Evolutionary conservation across 805 yeast genomes (phyloP).

Genomic region (Candida manassasensis): DNA sequence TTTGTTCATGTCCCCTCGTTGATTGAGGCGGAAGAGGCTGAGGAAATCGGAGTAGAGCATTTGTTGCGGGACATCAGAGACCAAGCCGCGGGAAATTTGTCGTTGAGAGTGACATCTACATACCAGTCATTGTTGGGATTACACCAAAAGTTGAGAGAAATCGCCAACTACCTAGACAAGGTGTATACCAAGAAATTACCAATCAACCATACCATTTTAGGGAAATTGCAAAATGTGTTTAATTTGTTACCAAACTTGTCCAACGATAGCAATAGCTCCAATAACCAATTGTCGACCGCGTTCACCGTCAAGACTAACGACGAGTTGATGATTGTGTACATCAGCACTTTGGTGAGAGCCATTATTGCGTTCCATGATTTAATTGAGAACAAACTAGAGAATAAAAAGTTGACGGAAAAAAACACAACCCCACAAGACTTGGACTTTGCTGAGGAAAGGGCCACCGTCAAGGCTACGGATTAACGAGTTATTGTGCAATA

Average conservation of each 20-base stretch:
- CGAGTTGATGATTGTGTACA: conserved; percentile 89
- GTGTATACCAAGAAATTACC: conserved; percentile 73
- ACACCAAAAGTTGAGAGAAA: conserved; percentile 71
- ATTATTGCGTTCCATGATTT: conserved; percentile 95
- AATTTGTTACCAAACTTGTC: conserved; percentile 81
- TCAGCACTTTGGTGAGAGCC: conserved; percentile 84
- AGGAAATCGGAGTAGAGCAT: conserved; percentile 98
- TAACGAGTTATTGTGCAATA: too few relatives aligned
- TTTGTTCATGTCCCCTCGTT: conserved; percentile 89
- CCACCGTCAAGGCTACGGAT: background rate
- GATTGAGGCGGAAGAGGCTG: conserved; percentile 98
- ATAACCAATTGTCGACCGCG: conserved; percentile 64
- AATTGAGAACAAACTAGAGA: conserved; percentile 91
- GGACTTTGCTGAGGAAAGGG: background rate
- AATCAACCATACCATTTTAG: conserved; percentile 83
- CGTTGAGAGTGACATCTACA: conserved; percentile 83
- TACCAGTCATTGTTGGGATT: conserved; percentile 84
- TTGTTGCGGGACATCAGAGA: conserved; percentile 89
- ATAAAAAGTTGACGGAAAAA: conserved; percentile 46
- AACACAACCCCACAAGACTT: conserved; percentile 7
- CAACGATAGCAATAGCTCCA: conserved; percentile 16
- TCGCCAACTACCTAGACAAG: conserved; percentile 70
- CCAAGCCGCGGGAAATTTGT: conserved; percentile 91
- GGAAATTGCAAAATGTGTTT: conserved; percentile 91
- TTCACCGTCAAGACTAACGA: conserved; percentile 93